These are phyloP conservation scores for Perilla frutescens DNA, from an alignment of 257 asterid species.

Conservation along the genomic window DNA sequence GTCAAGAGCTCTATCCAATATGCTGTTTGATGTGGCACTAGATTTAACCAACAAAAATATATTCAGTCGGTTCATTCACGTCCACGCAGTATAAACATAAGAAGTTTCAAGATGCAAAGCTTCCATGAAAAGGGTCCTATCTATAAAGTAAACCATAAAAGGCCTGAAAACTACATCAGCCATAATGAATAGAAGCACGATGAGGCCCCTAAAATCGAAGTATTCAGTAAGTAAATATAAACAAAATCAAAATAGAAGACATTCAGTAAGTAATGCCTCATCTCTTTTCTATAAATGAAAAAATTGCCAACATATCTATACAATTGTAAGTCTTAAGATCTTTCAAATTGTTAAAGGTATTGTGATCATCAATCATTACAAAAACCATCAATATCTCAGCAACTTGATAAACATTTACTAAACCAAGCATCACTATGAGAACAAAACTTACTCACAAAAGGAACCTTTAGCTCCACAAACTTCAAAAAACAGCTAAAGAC, in stretches of 20 bases:
- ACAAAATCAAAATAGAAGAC: too few species aligned
- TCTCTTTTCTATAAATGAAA: too few species aligned
- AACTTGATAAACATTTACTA: neutral
- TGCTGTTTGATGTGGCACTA: conserved; percentile 86
- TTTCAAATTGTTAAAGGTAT: neutral
- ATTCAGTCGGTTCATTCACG: neutral
- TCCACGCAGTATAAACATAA: neutral
- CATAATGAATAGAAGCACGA: neutral
- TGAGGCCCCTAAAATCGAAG: neutral
- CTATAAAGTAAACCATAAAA: neutral
- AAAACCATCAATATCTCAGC: neutral
- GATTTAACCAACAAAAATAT: conserved; percentile 19
- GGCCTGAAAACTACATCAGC: conserved; percentile 7
- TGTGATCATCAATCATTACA: neutral
- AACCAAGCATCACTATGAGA: neutral
- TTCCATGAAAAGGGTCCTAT: neutral
- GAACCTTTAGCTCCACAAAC: neutral
- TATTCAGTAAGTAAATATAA: too few species aligned
- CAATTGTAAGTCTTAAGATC: neutral
- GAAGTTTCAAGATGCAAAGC: neutral
- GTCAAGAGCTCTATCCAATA: conserved; percentile 83
- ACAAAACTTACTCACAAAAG: neutral
- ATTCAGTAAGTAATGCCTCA: too few species aligned
- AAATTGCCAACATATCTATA: too few species aligned
- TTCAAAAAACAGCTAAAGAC: neutral